Evolutionary conservation across 257 asterid species (phyloP), one percentile per base, ranked within the genome.

Genomic region (Striga asiatica): DNA sequence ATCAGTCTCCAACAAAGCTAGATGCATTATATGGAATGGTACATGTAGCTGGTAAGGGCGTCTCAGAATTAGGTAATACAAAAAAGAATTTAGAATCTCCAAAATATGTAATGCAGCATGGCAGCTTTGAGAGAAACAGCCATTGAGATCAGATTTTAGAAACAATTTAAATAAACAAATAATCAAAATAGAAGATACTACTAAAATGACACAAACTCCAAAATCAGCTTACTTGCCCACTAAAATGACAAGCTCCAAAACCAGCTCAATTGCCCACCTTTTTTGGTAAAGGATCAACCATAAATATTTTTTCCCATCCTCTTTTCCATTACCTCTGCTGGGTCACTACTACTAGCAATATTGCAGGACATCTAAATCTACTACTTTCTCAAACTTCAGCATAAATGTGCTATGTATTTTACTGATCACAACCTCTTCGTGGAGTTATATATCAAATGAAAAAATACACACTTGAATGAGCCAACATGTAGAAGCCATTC

Each of bases 1-100:
- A 54, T 74, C 69, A 78, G 68, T 17, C 66, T 19, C 11, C 18
- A 32, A 21, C 56, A 52, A 25, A 38, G 14, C 46, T 14, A 19
- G 35, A 50, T 46, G 27, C 52, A 54, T 21, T 8, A 1, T 14
- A 41, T 2, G 48, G 11, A 42, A n/a, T n/a, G n/a, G n/a, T n/a
- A n/a, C n/a, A n/a, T n/a, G n/a, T n/a, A n/a, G n/a, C n/a, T n/a
- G n/a, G n/a, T n/a, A n/a, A n/a, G n/a, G n/a, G n/a, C n/a, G n/a
- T n/a, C n/a, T n/a, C 1, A 50, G 29, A n/a, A 18, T 39, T 8
- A 20, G 13, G 11, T 12, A 45, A 35, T 53, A 52, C 9, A 31
- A 24, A 24, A 65, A 28, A 24, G 9, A 21, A 16, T 32, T 34
- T 7, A 16, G 52, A 39, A 39, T 39, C 38, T 35, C 39, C 32